Conservation (phyloP, 2,329 filamentous ascomycete genomes). For the Pseudocercospora ulei region DNA sequence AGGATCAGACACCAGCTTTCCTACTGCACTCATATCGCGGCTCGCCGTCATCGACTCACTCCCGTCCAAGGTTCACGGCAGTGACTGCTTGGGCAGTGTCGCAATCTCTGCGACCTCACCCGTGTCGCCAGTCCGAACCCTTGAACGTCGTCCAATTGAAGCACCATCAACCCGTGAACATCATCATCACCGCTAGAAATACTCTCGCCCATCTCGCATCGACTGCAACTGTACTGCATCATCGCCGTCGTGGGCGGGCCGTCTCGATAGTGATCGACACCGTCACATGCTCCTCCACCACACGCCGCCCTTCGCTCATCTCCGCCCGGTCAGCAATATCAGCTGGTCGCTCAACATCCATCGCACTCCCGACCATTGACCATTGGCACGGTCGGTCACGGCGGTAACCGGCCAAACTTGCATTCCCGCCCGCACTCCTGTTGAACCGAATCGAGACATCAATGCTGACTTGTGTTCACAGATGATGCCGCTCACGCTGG, state of each 20-base stretch:
- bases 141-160: conserved; percentile 11
- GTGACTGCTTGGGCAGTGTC: conserved; percentile 8
- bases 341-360: conserved; percentile 2
- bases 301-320: conserved; percentile 3
- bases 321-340: not conserved
- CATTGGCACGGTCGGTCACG: conserved; percentile 1
- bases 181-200: conserved; percentile 8
- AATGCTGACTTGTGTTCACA: not conserved
- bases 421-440: conserved; percentile 9
- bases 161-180: conserved; percentile 12
- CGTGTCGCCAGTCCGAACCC: conserved; percentile 9
- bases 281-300: conserved; percentile 2
- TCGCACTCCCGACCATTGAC: conserved; percentile 5
- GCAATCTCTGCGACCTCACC: conserved; percentile 9
- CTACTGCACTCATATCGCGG: conserved; percentile 20
- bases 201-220: conserved; percentile 8
- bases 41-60: conserved; percentile 21
- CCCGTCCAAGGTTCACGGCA: conserved; percentile 9
- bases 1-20: conserved; percentile 28
- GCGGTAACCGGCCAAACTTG: conserved; percentile 12
- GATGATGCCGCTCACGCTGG: not conserved
- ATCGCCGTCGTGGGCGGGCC: conserved; percentile 4
- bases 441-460: not conserved
- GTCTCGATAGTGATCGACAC: conserved; percentile 8
- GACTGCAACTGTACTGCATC: conserved; percentile 4